A percentile compares a stretch with the other conserved stretches of the same genome.
Evolutionary conservation across 1,284 basidiomycete species (phyloP).

Genomic region (Trametes sp.): DNA sequence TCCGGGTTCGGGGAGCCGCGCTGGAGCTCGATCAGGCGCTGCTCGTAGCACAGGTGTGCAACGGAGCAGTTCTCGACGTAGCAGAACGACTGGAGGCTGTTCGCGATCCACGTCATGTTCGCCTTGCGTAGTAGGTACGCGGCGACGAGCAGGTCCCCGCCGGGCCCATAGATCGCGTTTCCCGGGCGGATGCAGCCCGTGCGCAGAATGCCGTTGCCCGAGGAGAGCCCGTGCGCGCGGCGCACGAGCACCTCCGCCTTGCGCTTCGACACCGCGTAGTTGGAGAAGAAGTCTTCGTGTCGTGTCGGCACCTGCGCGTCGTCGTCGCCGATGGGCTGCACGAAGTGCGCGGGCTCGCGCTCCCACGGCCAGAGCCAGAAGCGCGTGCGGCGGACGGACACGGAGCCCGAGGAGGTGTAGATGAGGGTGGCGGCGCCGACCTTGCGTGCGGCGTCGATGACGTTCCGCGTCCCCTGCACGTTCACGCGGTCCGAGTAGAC

Average conservation of each 20-base stretch:
- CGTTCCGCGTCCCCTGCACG: conserved; percentile 67
- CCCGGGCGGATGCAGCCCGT: conserved; percentile 79
- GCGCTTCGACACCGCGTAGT: conserved; percentile 69
- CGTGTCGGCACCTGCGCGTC: conserved; percentile 52
- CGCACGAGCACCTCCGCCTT: conserved; percentile 63
- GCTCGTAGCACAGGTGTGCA: conserved; percentile 76
- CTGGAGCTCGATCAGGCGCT: conserved; percentile 59
- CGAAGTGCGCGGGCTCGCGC: conserved; percentile 56
- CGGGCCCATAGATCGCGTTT: conserved; percentile 76
- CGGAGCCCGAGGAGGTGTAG: conserved; percentile 69
- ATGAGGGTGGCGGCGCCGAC: conserved; percentile 60
- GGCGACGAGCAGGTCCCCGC: conserved; percentile 72
- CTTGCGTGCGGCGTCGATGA: conserved; percentile 55
- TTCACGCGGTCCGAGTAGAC: conserved; percentile 66
- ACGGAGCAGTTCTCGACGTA: conserved; percentile 79
- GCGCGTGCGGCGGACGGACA: conserved; percentile 58
- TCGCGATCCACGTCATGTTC: conserved; percentile 69
- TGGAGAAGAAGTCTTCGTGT: conserved; percentile 71
- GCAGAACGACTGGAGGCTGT: conserved; percentile 65
- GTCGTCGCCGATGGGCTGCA: conserved; percentile 67
- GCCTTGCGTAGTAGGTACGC: conserved; percentile 63
- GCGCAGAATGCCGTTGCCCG: conserved; percentile 50
- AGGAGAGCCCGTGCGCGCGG: conserved; percentile 54
- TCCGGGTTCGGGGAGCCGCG: conserved; percentile 55
- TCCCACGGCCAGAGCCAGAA: conserved; percentile 80